Percentiles rank a stretch among this genome's conserved stretches.
These are phyloP conservation scores for Agaricus subrufescens DNA, from an alignment of 768 basidiomycete species.

Conservation along the genomic window DNA sequence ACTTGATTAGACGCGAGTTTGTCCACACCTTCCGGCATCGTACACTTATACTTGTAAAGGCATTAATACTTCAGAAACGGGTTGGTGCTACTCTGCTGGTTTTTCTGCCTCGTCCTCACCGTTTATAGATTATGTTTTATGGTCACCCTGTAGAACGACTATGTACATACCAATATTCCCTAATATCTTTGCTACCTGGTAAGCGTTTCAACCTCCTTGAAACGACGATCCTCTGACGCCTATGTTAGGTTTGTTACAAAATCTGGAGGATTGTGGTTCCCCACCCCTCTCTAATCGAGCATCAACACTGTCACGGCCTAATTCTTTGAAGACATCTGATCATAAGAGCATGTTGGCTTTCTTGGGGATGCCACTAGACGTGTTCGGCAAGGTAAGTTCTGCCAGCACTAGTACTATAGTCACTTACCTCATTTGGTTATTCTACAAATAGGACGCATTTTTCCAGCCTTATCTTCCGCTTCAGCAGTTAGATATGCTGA, in stretches of 20 bases:
- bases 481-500: slow-evolving; percentile 89
- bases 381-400: slow-evolving; percentile 77
- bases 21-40: slow-evolving; percentile 92
- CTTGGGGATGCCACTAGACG: slow-evolving; percentile 87
- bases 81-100: slow-evolving; percentile 34
- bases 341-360: slow-evolving; percentile 87
- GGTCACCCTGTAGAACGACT: slow-evolving; percentile 94
- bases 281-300: slow-evolving; percentile 72
- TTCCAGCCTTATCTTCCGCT: slow-evolving; percentile 97
- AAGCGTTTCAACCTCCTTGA: slow-evolving; percentile 15
- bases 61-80: slow-evolving; percentile 89
- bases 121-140: slow-evolving; percentile 84
- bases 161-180: slow-evolving; percentile 96
- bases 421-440: neutral
- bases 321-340: slow-evolving; percentile 83
- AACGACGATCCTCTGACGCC: neutral
- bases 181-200: slow-evolving; percentile 93
- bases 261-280: slow-evolving; percentile 87
- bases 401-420: neutral
- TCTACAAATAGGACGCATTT: slow-evolving; percentile 67
- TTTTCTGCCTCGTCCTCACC: neutral
- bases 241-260: slow-evolving; percentile 72
- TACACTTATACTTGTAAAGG: slow-evolving; percentile 90
- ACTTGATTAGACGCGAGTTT: slow-evolving; percentile 67
- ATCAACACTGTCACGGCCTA: slow-evolving; percentile 56